Percentiles rank a stretch among this genome's conserved stretches.
Evolutionary conservation across 2,329 filamentous ascomycete genomes (phyloP).

Genomic region (Paecilomyces fulvus): DNA sequence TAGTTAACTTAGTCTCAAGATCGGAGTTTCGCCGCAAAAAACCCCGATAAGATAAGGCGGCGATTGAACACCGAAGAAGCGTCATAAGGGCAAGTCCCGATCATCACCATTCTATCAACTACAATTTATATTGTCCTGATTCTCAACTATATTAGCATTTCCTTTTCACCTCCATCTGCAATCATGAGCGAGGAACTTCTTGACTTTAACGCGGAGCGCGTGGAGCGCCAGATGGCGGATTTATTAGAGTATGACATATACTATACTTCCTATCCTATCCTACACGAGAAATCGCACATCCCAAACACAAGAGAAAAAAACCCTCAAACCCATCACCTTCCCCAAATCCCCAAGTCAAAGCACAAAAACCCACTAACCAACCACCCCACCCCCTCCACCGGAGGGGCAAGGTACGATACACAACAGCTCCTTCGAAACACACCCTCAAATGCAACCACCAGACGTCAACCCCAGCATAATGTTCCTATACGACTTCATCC

Average conservation of each 20-base stretch:
- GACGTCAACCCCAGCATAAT: slow-evolving; percentile 20
- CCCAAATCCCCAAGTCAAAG: neutral
- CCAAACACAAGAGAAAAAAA: neutral
- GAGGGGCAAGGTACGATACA: neutral
- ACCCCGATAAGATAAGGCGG: slow-evolving; percentile 7
- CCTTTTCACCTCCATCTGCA: too few relatives aligned
- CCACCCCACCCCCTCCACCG: neutral
- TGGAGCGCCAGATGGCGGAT: slow-evolving; percentile 17
- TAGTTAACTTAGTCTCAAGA: neutral
- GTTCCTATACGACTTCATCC: slow-evolving; percentile 60
- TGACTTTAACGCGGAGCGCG: slow-evolving; percentile 9
- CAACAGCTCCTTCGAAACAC: slow-evolving; percentile 20
- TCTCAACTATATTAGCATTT: neutral
- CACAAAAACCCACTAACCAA: neutral
- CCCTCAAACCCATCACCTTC: neutral
- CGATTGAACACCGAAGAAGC: neutral
- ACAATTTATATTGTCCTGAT: neutral
- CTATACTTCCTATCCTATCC: neutral
- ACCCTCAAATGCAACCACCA: slow-evolving; percentile 24
- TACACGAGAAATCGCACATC: neutral
- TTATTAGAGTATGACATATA: slow-evolving; percentile 15
- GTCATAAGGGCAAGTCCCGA: neutral
- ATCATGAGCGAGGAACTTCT: slow-evolving; percentile 10
- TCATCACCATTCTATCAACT: too few relatives aligned
- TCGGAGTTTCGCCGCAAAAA: neutral